Evolutionary conservation across 306 rosid genomes (phyloP), one percentile per base, ranked within the genome.

Genomic region (Coriaria nepalensis): DNA sequence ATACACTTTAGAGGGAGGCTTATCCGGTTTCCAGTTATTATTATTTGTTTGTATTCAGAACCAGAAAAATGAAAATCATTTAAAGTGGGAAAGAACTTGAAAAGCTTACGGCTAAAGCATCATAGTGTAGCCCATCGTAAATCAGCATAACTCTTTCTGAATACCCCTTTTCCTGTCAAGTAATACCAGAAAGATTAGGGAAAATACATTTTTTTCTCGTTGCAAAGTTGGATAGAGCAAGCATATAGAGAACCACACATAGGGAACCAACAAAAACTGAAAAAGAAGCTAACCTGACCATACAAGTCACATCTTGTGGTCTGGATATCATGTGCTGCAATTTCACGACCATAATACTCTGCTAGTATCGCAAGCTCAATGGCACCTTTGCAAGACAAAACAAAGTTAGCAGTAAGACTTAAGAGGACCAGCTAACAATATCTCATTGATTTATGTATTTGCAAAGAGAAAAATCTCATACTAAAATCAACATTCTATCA

Each of bases 71-170:
- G 29, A 50, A 5, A 7, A 47, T 33, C 37, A 4, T 41, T 14
- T 8, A 49, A 41, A 47, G 6, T 37, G 13, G 40, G 32, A 47
- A 4, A 51, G 33, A 52, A n/a, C 49, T 4, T 14, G 39, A 41
- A 29, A 9, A 42, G 62, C 95, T 39, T 80, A 92, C 98, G 43
- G 81, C 96, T 68, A 92, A 69, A 53, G 98, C 93, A 63, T 92
- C 98, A 0, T 92, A 92, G 62, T 92, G 98, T 50, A 92, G 86
- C 37, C 98, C 98, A 60, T 92, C 96, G 55, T 92, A 85, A 44
- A 92, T 67, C 70, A 85, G 79, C 81, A 92, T 67, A 57, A 78
- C 86, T 60, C 98, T 74, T 69, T 85, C 94, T 0, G 87, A 82
- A 47, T 79, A 92, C 34, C 45, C 68, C 33, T 49, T 65, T 46